These are phyloP conservation scores for Candida fluviatilis DNA, from an alignment of 805 yeast species.

Conservation along the genomic window DNA sequence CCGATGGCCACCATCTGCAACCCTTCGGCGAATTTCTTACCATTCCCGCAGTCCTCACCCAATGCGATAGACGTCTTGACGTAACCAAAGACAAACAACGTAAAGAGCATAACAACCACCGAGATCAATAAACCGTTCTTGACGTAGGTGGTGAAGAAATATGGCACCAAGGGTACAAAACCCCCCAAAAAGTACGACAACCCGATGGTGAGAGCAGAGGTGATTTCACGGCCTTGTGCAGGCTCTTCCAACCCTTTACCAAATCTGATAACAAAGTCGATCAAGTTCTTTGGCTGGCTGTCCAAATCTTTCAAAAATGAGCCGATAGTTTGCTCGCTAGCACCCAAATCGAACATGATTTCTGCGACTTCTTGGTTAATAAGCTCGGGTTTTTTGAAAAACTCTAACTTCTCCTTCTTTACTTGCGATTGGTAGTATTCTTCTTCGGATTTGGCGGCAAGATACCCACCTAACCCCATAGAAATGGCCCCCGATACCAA, in stretches of 20 bases:
- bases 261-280: slow-evolving; percentile 80
- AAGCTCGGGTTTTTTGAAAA: slow-evolving; percentile 59
- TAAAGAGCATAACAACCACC: slow-evolving; percentile 75
- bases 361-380: slow-evolving; percentile 79
- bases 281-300: slow-evolving; percentile 69
- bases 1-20: slow-evolving; percentile 92
- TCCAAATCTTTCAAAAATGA: slow-evolving; percentile 76
- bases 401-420: slow-evolving; percentile 61
- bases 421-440: slow-evolving; percentile 74
- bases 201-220: slow-evolving; percentile 89
- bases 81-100: slow-evolving; percentile 84
- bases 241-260: slow-evolving; percentile 96
- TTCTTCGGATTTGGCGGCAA: slow-evolving; percentile 88
- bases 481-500: slow-evolving; percentile 94
- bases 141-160: slow-evolving; percentile 77
- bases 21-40: slow-evolving; percentile 70
- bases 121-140: slow-evolving; percentile 72
- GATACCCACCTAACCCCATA: slow-evolving; percentile 96
- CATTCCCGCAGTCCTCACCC: slow-evolving; percentile 66
- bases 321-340: slow-evolving; percentile 67
- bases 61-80: slow-evolving; percentile 80
- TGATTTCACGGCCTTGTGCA: slow-evolving; percentile 82
- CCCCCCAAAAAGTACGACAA: slow-evolving; percentile 88
- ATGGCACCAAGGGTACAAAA: slow-evolving; percentile 84
- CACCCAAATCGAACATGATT: slow-evolving; percentile 69